Conservation (phyloP, 768 basidiomycete genomes). For the Termitomyces eurrhizus region DNA sequence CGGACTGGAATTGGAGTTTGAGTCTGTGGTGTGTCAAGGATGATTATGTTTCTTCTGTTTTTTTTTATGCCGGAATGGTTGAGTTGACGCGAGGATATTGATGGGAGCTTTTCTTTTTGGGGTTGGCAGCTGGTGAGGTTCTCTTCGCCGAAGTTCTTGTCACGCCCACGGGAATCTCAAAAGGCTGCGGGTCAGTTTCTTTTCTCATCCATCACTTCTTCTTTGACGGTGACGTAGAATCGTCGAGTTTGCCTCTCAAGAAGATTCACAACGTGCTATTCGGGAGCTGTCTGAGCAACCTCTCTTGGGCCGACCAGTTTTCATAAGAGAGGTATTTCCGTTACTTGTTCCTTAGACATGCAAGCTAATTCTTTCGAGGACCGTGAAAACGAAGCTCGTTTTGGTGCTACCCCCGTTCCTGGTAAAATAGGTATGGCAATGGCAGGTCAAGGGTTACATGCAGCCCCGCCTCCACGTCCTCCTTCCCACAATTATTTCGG, state of each 20-base stretch:
- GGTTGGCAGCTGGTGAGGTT: constrained; percentile 97
- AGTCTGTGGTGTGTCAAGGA: constrained; percentile 30
- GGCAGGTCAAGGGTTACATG: constrained; percentile 84
- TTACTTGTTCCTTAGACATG: background rate
- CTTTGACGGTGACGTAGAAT: constrained; percentile 51
- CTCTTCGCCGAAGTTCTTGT: constrained; percentile 99
- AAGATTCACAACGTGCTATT: constrained; percentile 87
- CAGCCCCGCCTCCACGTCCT: constrained; percentile 79
- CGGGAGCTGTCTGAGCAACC: constrained; percentile 86
- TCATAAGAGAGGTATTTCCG: constrained; percentile 82
- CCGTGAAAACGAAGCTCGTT: constrained; percentile 93
- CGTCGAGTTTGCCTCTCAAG: constrained; percentile 88
- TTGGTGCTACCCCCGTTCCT: constrained; percentile 92
- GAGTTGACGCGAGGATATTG: constrained; percentile 85
- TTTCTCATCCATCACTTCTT: constrained; percentile 10
- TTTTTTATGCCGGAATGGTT: constrained; percentile 45
- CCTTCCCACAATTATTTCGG: constrained; percentile 75
- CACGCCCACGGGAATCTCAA: constrained; percentile 94
- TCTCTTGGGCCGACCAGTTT: constrained; percentile 91
- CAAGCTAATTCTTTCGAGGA: constrained; percentile 50
- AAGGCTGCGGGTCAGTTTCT: constrained; percentile 92
- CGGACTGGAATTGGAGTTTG: constrained; percentile 34
- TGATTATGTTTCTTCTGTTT: constrained; percentile 32
- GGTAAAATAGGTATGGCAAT: constrained; percentile 96
- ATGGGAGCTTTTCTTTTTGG: constrained; percentile 90